Evolutionary conservation across 441 rosid species (phyloP), one percentile per base, ranked within the genome.

Genomic region (Brassica balearica): DNA sequence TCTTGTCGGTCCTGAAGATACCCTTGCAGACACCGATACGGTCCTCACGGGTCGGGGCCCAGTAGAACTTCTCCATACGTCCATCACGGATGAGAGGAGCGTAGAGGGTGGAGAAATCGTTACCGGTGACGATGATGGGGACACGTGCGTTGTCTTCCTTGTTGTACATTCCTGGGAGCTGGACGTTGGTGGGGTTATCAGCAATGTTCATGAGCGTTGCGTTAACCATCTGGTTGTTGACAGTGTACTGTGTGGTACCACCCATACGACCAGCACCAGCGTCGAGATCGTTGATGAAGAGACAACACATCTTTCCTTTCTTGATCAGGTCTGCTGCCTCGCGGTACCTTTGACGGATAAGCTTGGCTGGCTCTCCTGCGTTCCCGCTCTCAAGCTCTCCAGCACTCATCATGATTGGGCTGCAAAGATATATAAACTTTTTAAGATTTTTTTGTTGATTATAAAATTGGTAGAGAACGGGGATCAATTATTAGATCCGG

Each of bases 351-450:
- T 93, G 99, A 80, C 99, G 85, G 92, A 96, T 92, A 27, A 96
- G 84, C 85, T 93, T 96, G 0, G 99, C 97, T 0, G 98, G 99
- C 68, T 96, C 98, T 82, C 99, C 97, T 0, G 98, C 98, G 77
- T 93, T 93, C 36, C 99, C 99, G 46, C 99, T 96, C 81, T 96
- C 99, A 80, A 95, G 74, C 78, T 95, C 99, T 92, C 99, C 97
- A 7, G 98, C 98, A 81, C 99, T 96, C 99, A 96, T 96, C 99
- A 92, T 92, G 77, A 96, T 96, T n/a, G 99, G 99, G 88, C 97
- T 96, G 88, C 66, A 79, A 80, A 80, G 72, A 17, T 27, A 1
- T 62, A 15, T 2, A 3, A 9, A 23, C 20, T 32, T 70, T 4
- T 65, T 8, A 59, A 17, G 48, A 17, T 25, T 20, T 48, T 56